Evolutionary conservation across 345 rosid genomes (phyloP).

Genomic region (Brassica nigra): DNA sequence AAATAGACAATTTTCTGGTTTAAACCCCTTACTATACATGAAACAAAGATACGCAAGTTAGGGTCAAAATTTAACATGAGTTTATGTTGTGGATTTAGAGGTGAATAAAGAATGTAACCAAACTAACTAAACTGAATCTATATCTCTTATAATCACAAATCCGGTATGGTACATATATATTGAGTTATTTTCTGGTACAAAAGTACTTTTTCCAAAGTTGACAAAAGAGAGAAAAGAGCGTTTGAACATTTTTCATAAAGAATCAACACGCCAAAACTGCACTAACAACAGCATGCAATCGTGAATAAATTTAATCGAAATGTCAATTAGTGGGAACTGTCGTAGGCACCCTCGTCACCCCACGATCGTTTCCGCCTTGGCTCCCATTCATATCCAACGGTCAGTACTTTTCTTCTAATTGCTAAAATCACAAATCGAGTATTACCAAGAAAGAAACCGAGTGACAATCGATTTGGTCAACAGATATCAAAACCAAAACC

Average conservation of each 20-base stretch:
- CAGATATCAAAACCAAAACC: constrained; percentile 18
- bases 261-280: constrained; percentile 40
- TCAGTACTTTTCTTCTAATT: not conserved
- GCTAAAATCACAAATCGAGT: not conserved
- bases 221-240: constrained; percentile 8
- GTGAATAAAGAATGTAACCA: constrained; percentile 1
- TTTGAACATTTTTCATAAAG: constrained; percentile 31
- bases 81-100: not conserved
- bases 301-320: not conserved
- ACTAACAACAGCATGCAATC: constrained; percentile 37
- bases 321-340: constrained; percentile 38
- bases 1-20: not conserved
- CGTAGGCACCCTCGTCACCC: constrained; percentile 45
- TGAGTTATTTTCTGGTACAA: not conserved
- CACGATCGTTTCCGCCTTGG: constrained; percentile 36
- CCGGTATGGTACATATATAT: not conserved
- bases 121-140: not conserved
- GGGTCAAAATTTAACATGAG: not conserved
- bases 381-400: constrained; percentile 35
- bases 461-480: constrained; percentile 21
- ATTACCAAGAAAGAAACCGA: constrained; percentile 10
- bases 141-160: not conserved
- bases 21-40: not conserved
- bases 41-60: not conserved
- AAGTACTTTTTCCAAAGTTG: constrained; percentile 22